Evolutionary conservation across 2,329 filamentous ascomycete genomes (phyloP), one percentile per base, ranked within the genome.

Genomic region (Colletotrichum coccodes): DNA sequence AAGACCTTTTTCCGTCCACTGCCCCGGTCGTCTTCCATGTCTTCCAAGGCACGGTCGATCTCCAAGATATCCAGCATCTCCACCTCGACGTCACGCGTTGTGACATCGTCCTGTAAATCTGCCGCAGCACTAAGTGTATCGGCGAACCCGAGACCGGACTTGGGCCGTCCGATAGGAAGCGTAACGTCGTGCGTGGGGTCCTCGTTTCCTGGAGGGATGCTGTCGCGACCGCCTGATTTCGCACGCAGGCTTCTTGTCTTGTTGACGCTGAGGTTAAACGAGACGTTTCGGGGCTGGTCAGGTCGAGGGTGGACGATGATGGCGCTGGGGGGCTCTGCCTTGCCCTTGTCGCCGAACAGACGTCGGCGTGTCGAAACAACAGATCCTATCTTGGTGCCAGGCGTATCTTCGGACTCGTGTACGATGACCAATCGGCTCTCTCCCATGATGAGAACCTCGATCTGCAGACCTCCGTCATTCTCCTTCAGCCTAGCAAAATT

Each of bases 11-110:
- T 87, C 62, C 81, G 82, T 53, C 84, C 85, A 62, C 79, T 81
- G 38, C 81, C 82, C 52, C 84, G 79, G 38, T 82, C 82, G 44
- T 77, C 80, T 62, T 89, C 85, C 86, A 91, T 81, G 57, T 79
- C 82, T 54, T 88, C 84, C 60, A 91, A 77, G 56, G 85, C 86
- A 67, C 87, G 85, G 72, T 91, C 89, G 73, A 91, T 90, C 72
- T 89, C 88, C 84, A 90, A 87, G 50, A 91, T 89, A 75, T 90
- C 89, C 72, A 91, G 81, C 82, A 90, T 86, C 77, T 90, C 88
- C 34, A 83, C 82, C 74, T 90, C 88, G 14, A 89, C 82, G 64
- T 90, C 84, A 36, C 88, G 80, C 30, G 81, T 79, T 26, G 80
- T 83, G n/a, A 84, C 80, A 58, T 87, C 84, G 38, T 85, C 82